A percentile compares a stretch with the other conserved stretches of the same genome.
phyloP scores from a whole-genome alignment of 2,329 filamentous ascomycete species.

The Gaeumannomyces sp. region DNA sequence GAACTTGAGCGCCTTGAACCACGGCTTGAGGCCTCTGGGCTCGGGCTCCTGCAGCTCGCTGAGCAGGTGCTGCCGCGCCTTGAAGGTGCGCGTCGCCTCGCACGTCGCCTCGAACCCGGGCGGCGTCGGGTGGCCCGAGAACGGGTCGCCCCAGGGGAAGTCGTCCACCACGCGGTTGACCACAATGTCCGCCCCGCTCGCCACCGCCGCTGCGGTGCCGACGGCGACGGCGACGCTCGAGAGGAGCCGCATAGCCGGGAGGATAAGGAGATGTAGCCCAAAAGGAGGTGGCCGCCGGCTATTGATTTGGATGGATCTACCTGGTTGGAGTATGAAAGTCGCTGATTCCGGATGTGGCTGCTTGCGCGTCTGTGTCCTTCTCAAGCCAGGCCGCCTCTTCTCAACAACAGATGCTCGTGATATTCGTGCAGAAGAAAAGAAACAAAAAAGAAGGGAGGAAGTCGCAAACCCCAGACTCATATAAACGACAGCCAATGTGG shows the following conservation, averaged over 20 bases:
- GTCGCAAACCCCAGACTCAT: background rate
- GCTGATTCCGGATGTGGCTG: background rate
- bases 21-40: conserved; percentile 33
- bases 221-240: conserved; percentile 7
- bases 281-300: background rate
- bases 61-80: conserved; percentile 35
- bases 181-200: conserved; percentile 3
- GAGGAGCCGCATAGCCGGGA: conserved; percentile 1
- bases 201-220: conserved; percentile 1
- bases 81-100: conserved; percentile 28
- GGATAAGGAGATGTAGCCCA: background rate
- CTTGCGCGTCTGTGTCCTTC: background rate
- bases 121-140: conserved; percentile 22
- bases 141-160: conserved; percentile 37
- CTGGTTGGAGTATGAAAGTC: background rate
- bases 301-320: background rate
- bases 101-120: conserved; percentile 28
- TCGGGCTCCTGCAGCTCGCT: conserved; percentile 32
- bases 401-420: background rate
- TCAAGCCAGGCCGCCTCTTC: too few species aligned
- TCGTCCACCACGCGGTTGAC: conserved; percentile 20
- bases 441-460: background rate
- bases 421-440: background rate
- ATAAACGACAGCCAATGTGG: background rate
- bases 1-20: conserved; percentile 32